A percentile compares a stretch with the other conserved stretches of the same genome.
These are phyloP conservation scores for Trichomonascaceae sp. DNA, from an alignment of 1,139 yeast genomes.

Conservation along the genomic window DNA sequence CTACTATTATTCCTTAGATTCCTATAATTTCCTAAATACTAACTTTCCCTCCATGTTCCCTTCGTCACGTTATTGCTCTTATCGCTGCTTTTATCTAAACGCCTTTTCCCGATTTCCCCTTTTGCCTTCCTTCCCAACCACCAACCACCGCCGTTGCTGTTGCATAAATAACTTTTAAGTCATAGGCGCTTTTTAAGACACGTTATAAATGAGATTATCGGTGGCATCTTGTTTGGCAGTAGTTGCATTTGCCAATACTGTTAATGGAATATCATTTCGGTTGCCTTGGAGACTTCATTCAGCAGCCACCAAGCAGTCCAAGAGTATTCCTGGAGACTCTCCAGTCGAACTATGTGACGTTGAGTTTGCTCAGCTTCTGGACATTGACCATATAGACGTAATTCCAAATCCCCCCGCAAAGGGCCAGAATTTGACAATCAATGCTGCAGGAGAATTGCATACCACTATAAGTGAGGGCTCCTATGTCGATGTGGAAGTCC, in stretches of 20 bases:
- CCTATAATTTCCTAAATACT: no score
- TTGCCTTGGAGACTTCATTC: neutral
- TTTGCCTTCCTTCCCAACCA: neutral
- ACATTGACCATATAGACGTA: slow-evolving; percentile 53
- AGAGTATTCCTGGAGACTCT: slow-evolving; percentile 73
- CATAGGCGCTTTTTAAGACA: neutral
- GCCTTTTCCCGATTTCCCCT: neutral
- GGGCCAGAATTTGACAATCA: slow-evolving; percentile 71
- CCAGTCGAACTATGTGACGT: slow-evolving; percentile 77
- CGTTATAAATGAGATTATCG: neutral
- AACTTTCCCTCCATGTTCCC: no score
- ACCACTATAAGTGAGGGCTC: slow-evolving; percentile 70
- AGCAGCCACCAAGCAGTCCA: slow-evolving; percentile 11
- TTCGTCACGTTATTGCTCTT: no score
- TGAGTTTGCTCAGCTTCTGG: slow-evolving; percentile 53
- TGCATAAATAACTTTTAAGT: neutral
- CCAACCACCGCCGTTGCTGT: neutral
- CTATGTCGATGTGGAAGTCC: slow-evolving; percentile 87
- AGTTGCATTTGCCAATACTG: neutral
- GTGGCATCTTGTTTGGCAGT: neutral
- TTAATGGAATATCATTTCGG: neutral
- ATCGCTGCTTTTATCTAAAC: neutral
- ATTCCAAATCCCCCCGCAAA: slow-evolving; percentile 84
- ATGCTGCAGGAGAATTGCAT: slow-evolving; percentile 61
- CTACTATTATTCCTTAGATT: no score